A percentile compares a stretch with the other conserved stretches of the same genome.
phyloP scores from a whole-genome alignment of 2,329 filamentous ascomycete species.

The Xylaria sp. region DNA sequence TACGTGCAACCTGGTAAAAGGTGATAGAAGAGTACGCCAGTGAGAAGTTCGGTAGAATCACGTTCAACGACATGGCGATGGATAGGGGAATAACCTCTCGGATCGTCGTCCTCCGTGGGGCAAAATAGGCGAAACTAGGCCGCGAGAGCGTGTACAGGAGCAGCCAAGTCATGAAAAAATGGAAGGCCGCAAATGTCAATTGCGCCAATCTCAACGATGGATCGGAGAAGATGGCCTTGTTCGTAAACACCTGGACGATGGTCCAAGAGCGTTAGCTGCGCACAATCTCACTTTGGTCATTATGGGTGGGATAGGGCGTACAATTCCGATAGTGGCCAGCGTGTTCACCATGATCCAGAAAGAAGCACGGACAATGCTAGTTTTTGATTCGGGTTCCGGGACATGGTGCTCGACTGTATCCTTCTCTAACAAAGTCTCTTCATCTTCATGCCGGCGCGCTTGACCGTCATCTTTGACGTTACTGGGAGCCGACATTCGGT shows the following conservation, averaged over 20 bases:
- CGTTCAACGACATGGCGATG: constrained; percentile 74
- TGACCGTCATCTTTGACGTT: constrained; percentile 53
- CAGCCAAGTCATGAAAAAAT: constrained; percentile 73
- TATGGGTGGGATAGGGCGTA: constrained; percentile 50
- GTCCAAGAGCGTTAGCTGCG: constrained; percentile 23
- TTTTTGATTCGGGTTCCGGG: constrained; percentile 49
- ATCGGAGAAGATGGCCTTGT: constrained; percentile 76
- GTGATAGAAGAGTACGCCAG: constrained; percentile 75
- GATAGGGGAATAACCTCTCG: constrained; percentile 72
- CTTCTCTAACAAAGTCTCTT: constrained; percentile 54
- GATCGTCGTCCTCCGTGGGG: constrained; percentile 65
- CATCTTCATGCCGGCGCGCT: constrained; percentile 53
- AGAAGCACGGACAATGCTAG: constrained; percentile 54
- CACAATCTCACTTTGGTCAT: background rate
- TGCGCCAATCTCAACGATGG: constrained; percentile 70
- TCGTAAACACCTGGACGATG: constrained; percentile 70
- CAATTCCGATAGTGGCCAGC: constrained; percentile 71
- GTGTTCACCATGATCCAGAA: constrained; percentile 72
- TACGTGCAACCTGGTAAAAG: constrained; percentile 76
- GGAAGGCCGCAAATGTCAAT: constrained; percentile 74
- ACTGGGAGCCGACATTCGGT: constrained; percentile 49
- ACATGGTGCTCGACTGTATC: constrained; percentile 48
- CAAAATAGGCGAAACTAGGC: constrained; percentile 68
- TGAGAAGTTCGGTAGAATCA: constrained; percentile 75
- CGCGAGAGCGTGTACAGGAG: constrained; percentile 72